Conservation (phyloP, 768 basidiomycete species). For the Coprinopsis marcescibilis region DNA sequence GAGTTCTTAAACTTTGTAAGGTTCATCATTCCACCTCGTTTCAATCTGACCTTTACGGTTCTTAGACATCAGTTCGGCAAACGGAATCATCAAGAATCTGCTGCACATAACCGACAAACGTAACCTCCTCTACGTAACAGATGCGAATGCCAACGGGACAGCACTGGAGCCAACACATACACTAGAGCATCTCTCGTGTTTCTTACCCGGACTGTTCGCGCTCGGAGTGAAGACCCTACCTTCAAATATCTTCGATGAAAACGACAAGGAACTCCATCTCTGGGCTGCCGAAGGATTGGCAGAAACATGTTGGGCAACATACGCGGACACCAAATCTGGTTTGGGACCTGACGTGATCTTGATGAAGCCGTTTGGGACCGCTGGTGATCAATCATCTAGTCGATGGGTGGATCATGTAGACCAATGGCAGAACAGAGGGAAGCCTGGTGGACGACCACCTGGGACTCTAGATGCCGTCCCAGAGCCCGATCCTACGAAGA, state of each 20-base stretch:
- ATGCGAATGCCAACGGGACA: conserved; percentile 27
- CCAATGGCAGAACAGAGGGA: conserved; percentile 40
- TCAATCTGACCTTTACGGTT: conserved; percentile 1
- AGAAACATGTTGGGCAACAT: conserved; percentile 60
- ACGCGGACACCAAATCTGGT: conserved; percentile 60
- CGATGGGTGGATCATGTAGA: conserved; percentile 42
- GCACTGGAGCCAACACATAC: conserved; percentile 28
- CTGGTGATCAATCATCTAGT: conserved; percentile 4
- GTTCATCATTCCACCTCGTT: conserved; percentile 5
- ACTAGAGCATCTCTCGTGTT: conserved; percentile 67
- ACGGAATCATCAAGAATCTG: conserved; percentile 51
- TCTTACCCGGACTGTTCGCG: conserved; percentile 60
- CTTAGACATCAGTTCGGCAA: conserved; percentile 44
- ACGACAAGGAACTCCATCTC: conserved; percentile 42
- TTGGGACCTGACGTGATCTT: conserved; percentile 55
- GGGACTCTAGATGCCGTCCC: conserved; percentile 12
- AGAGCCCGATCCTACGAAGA: conserved; percentile 19
- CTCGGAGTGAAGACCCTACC: conserved; percentile 51
- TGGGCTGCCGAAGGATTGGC: conserved; percentile 73
- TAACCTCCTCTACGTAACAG: conserved; percentile 61
- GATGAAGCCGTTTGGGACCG: conserved; percentile 24
- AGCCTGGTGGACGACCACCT: conserved; percentile 25
- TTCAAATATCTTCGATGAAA: conserved; percentile 21
- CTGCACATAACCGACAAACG: conserved; percentile 63
- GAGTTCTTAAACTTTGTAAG: conserved; percentile 49